A percentile compares a stretch with the other conserved stretches of the same genome.
These are phyloP conservation scores for Auricularia cornea DNA, from an alignment of 768 basidiomycete genomes.

Conservation along the genomic window DNA sequence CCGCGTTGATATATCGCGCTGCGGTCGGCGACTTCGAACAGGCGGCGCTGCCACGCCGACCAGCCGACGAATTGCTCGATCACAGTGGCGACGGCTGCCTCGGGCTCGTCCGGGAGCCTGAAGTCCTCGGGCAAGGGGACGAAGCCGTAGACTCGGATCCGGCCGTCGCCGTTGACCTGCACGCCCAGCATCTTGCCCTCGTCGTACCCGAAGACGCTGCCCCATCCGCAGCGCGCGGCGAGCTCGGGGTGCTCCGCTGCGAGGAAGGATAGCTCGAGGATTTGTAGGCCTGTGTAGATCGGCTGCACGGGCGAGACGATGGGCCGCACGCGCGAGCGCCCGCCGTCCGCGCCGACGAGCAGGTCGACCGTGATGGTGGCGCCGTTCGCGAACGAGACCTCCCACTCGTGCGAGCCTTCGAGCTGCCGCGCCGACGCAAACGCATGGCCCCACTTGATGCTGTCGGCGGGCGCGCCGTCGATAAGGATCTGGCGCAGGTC, in stretches of 20 bases:
- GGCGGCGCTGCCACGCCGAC: not conserved
- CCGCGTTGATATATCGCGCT: not conserved
- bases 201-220: conserved; percentile 19
- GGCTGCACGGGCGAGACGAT: conserved; percentile 25
- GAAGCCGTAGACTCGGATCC: conserved; percentile 17
- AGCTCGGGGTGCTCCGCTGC: conserved; percentile 16
- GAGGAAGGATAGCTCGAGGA: conserved; percentile 12
- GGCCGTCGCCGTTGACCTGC: conserved; percentile 25
- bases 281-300: conserved; percentile 23
- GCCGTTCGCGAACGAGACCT: not conserved
- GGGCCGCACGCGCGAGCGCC: conserved; percentile 31
- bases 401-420: not conserved
- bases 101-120: not conserved
- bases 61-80: not conserved
- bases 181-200: conserved; percentile 20
- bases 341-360: conserved; percentile 32
- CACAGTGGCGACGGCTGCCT: not conserved
- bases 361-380: conserved; percentile 10
- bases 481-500: no score
- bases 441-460: not conserved
- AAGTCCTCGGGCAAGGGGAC: not conserved
- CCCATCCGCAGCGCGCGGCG: conserved; percentile 19
- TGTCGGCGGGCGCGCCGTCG: no score
- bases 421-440: not conserved
- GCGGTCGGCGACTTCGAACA: not conserved